Conservation (phyloP, 257 asterid genomes). For the Eucommia ulmoides region DNA sequence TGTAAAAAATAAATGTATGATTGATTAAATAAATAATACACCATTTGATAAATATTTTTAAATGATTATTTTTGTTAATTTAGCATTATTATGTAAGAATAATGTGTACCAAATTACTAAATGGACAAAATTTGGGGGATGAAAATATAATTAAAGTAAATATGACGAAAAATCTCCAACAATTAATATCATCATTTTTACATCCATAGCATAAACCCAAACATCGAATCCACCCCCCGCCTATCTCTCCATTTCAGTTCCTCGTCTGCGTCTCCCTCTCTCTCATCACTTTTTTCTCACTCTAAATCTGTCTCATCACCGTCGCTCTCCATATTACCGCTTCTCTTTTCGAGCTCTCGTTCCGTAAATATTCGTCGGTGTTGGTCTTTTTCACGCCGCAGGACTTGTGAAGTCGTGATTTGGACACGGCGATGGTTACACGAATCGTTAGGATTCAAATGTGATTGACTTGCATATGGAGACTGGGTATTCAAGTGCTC, state of each 20-base stretch:
- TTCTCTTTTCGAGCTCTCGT: too few relatives aligned
- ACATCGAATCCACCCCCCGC: constrained; percentile 42
- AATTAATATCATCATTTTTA: too few relatives aligned
- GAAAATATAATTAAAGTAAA: too few relatives aligned
- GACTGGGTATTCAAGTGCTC: constrained; percentile 31
- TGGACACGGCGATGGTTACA: constrained; percentile 15
- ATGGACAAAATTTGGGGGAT: too few relatives aligned
- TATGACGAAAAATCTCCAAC: constrained; percentile 14
- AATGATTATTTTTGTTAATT: too few relatives aligned
- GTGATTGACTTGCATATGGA: too few relatives aligned
- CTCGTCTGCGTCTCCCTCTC: constrained; percentile 24
- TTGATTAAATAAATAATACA: too few relatives aligned
- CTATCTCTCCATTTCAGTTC: constrained; percentile 18
- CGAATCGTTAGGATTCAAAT: constrained; percentile 30
- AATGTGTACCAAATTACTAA: too few relatives aligned
- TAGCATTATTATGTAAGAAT: too few relatives aligned
- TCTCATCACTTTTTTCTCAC: constrained; percentile 11
- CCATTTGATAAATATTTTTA: too few relatives aligned
- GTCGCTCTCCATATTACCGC: not conserved
- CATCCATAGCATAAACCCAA: constrained; percentile 16
- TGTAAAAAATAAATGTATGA: too few relatives aligned
- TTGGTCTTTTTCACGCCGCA: not conserved
- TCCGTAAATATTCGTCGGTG: too few relatives aligned
- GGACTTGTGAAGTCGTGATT: constrained; percentile 1
- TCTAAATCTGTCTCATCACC: constrained; percentile 8